Evolutionary conservation across 1,284 basidiomycete species (phyloP), one percentile per base, ranked within the genome.

Genomic region (Marasmius oreades): DNA sequence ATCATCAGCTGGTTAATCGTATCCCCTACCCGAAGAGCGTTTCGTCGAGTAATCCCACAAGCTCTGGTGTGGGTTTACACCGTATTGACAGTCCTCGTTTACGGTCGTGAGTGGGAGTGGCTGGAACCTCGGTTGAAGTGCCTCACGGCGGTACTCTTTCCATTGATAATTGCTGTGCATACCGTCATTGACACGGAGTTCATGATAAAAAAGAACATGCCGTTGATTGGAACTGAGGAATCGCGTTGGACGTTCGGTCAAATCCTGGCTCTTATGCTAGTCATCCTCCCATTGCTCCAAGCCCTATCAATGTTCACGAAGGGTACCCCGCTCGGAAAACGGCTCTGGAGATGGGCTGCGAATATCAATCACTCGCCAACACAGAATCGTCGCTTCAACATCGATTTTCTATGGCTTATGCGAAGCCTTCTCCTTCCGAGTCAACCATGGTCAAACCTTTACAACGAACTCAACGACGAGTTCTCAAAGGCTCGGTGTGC

Each of bases 231-330:
- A 10, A 12, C 44, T 7, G 59, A 53, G 6, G 64, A 66, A 33
- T 20, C 10, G 3, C 16, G 52, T 7, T 68, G 66, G 65, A 58
- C 59, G 45, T 67, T 67, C 60, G 64, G 66, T 3, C 66, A 68
- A 47, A 60, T 58, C 1, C 62, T 68, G 37, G 62, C 66, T n/a
- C 50, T 68, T 5, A 43, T 67, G 12, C 55, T 68, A 7, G 58
- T 68, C 10, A 20, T 67, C 14, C 23, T 66, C 0, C 66, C 64
- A n/a, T 24, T 45, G 20, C 2, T 45, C 20, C 44, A 45, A 23
- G 44, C 20, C n/a, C 12, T 23, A 3, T 3, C 44, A 2, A 45
- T 45, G 44, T 45, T 45, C 44, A 10, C 24, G 5, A 45, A 20
- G 12, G 44, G 44, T 5, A 45, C 44, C 5, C 44, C 44, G 4